These are phyloP conservation scores for Mixia osmundae DNA, from an alignment of 1,284 basidiomycete genomes.

Conservation along the genomic window DNA sequence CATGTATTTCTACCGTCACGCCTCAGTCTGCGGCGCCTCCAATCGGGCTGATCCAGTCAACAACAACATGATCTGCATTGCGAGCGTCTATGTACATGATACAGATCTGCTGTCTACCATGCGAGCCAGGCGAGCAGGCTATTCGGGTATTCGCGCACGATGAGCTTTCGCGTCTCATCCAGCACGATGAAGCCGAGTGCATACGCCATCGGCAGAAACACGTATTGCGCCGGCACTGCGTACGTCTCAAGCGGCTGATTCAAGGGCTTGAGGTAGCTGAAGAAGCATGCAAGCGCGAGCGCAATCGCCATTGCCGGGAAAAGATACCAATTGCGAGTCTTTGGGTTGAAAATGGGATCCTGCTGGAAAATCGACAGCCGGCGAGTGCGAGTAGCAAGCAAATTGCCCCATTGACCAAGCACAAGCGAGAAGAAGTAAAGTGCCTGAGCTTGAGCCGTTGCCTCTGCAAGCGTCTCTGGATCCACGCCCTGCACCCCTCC, in stretches of 20 bases:
- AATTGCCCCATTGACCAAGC: conserved; percentile 41
- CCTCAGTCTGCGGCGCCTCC: too few species aligned
- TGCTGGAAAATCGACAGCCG: conserved; percentile 30
- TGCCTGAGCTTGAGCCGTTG: conserved; percentile 27
- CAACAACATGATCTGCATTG: too few species aligned
- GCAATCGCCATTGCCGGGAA: conserved; percentile 30
- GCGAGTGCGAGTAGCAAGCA: conserved; percentile 30
- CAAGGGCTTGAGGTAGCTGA: conserved; percentile 15
- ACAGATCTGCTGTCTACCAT: conserved; percentile 15
- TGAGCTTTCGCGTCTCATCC: conserved; percentile 20
- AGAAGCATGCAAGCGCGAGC: conserved; percentile 31
- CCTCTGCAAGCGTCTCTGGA: conserved; percentile 22
- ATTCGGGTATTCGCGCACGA: conserved; percentile 17
- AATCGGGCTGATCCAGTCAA: too few species aligned
- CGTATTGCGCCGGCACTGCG: conserved; percentile 21
- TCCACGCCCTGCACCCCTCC: conserved; percentile 24
- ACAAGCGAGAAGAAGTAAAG: conserved; percentile 32
- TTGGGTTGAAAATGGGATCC: conserved; percentile 23
- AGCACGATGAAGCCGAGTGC: conserved; percentile 22
- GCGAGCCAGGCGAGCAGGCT: conserved; percentile 18
- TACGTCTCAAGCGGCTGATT: neutral
- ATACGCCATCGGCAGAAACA: conserved; percentile 29
- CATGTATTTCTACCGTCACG: too few species aligned
- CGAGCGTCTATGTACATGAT: too few species aligned
- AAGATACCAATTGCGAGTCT: conserved; percentile 24